Percentiles rank a stretch among this genome's conserved stretches.
Evolutionary conservation across 2,329 filamentous ascomycete species (phyloP).

Genomic region (Stromatinia cepivora): DNA sequence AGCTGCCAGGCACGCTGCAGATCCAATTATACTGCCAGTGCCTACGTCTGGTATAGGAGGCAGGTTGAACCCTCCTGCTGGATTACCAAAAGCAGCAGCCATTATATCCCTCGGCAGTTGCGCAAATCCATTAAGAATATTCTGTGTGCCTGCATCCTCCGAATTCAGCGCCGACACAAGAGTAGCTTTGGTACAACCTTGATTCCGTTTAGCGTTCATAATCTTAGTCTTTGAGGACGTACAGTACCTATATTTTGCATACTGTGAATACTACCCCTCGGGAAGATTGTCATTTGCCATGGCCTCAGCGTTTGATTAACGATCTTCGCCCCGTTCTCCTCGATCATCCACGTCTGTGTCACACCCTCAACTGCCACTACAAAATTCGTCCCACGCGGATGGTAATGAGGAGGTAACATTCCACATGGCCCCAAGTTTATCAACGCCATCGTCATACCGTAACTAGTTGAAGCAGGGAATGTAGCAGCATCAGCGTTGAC

Average conservation of each 20-base stretch:
- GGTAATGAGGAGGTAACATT: conserved; percentile 53
- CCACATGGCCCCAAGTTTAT: conserved; percentile 52
- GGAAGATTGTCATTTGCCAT: conserved; percentile 53
- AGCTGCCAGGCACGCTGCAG: conserved; percentile 43
- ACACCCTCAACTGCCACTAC: conserved; percentile 51
- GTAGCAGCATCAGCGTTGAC: conserved; percentile 54
- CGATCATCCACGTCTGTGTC: conserved; percentile 52
- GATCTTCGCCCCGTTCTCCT: conserved; percentile 51
- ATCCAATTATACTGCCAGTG: conserved; percentile 46
- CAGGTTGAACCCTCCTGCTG: conserved; percentile 19
- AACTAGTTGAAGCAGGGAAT: conserved; percentile 49
- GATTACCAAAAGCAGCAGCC: conserved; percentile 46
- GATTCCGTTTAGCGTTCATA: conserved; percentile 2
- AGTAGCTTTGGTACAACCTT: conserved; percentile 51
- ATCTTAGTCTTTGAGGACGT: background rate
- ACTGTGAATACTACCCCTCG: conserved; percentile 48
- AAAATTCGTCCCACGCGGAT: conserved; percentile 51
- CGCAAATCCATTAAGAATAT: conserved; percentile 49
- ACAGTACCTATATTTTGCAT: conserved; percentile 51
- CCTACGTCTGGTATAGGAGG: conserved; percentile 43
- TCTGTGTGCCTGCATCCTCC: conserved; percentile 52
- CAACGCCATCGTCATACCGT: conserved; percentile 50
- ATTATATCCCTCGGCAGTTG: conserved; percentile 46
- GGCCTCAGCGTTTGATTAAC: conserved; percentile 46
- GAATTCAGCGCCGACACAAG: conserved; percentile 51